Percentiles rank a stretch among this genome's conserved stretches.
These are phyloP conservation scores for Discostella stelligeroides DNA, from an alignment of 108 stramenopile species.

Conservation along the genomic window DNA sequence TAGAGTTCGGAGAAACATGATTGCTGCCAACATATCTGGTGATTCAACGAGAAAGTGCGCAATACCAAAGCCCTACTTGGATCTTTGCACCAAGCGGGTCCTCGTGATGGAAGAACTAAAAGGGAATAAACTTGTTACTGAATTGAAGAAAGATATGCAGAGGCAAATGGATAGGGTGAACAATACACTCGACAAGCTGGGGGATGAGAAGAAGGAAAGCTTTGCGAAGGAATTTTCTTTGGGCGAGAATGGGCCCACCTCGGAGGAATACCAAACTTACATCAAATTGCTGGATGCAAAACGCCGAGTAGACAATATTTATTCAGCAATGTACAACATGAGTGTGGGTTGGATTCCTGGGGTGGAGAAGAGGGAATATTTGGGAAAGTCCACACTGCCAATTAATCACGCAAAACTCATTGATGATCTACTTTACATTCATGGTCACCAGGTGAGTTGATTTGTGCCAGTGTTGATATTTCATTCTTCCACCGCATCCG, in stretches of 20 bases:
- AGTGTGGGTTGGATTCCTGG: conserved; percentile 71
- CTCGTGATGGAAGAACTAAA: conserved; percentile 86
- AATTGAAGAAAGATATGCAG: conserved; percentile 62
- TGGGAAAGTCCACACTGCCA: conserved; percentile 58
- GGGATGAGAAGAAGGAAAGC: conserved; percentile 45
- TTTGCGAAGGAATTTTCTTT: conserved; percentile 51
- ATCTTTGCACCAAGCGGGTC: conserved; percentile 73
- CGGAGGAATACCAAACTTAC: conserved; percentile 59
- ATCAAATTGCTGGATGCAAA: conserved; percentile 61
- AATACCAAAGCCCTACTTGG: conserved; percentile 71
- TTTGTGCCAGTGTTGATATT: neutral
- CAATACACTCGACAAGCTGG: conserved; percentile 51
- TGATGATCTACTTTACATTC: conserved; percentile 76
- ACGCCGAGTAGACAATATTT: conserved; percentile 52
- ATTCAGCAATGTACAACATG: conserved; percentile 55
- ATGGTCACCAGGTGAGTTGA: conserved; percentile 62
- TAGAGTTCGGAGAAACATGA: conserved; percentile 70
- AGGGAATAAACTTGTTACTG: conserved; percentile 75
- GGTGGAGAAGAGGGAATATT: conserved; percentile 36
- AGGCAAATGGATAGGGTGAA: conserved; percentile 54
- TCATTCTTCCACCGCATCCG: neutral
- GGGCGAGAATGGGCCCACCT: conserved; percentile 63
- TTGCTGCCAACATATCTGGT: conserved; percentile 58
- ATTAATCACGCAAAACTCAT: conserved; percentile 84
- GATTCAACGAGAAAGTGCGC: conserved; percentile 45